Evolutionary conservation across 2,329 filamentous ascomycete genomes (phyloP).

Genomic region (Thelonectria discophora): DNA sequence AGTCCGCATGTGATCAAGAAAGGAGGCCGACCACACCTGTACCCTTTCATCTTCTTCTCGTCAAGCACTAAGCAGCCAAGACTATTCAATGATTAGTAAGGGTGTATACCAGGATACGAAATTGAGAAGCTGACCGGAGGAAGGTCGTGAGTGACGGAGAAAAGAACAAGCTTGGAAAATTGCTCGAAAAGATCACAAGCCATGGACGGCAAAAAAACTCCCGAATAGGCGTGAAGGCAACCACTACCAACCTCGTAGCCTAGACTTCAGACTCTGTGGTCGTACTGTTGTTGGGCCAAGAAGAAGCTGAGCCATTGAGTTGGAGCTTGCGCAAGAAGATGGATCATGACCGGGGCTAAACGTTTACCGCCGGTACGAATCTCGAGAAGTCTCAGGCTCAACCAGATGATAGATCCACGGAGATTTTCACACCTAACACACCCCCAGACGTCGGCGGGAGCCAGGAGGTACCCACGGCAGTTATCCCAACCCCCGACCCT

Average conservation of each 20-base stretch:
- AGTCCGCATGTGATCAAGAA: not conserved
- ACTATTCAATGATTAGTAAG: too few species aligned
- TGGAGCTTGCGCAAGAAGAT: conserved; percentile 10
- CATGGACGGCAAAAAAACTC: conserved; percentile 22
- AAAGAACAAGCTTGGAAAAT: conserved; percentile 39
- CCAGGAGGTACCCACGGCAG: conserved; percentile 25
- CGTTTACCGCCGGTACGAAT: conserved; percentile 14
- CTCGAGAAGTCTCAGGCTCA: conserved; percentile 15
- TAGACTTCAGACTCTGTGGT: not conserved
- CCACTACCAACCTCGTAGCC: not conserved
- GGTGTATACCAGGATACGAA: conserved; percentile 9
- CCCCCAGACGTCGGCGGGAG: conserved; percentile 19
- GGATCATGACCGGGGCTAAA: conserved; percentile 33
- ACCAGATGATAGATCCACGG: conserved; percentile 27
- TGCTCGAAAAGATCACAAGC: conserved; percentile 32
- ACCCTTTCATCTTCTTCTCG: not conserved
- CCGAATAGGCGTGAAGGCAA: conserved; percentile 25
- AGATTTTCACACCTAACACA: conserved; percentile 30
- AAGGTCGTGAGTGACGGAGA: conserved; percentile 21
- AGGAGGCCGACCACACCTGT: conserved; percentile 1
- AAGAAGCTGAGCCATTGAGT: not conserved
- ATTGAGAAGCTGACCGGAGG: not conserved
- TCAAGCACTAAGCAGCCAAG: too few species aligned
- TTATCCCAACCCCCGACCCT: conserved; percentile 24
- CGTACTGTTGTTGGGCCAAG: not conserved